Evolutionary conservation across 1,284 basidiomycete genomes (phyloP).

Genomic region (Termitomyces sp.): DNA sequence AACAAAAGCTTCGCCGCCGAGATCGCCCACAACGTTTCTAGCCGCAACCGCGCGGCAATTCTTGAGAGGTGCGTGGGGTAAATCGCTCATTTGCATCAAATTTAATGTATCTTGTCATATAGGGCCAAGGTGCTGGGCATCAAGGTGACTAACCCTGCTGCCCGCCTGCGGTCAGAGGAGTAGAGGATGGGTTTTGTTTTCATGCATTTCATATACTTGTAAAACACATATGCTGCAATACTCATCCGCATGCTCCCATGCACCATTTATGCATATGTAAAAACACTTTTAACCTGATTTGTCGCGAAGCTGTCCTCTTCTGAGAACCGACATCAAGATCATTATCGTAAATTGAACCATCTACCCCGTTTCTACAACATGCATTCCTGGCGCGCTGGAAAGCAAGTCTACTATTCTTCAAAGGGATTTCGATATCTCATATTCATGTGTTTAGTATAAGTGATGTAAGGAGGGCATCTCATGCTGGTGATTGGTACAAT

Average conservation of each 20-base stretch:
- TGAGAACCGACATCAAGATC: slow-evolving; percentile 1
- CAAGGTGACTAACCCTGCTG: slow-evolving; percentile 94
- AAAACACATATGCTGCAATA: slow-evolving; percentile 34
- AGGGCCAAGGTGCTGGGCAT: slow-evolving; percentile 87
- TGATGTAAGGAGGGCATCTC: slow-evolving; percentile 49
- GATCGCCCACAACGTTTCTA: slow-evolving; percentile 96
- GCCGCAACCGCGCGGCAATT: slow-evolving; percentile 92
- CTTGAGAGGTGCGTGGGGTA: slow-evolving; percentile 68
- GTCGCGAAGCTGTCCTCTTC: slow-evolving; percentile 4
- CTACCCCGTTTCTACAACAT: background rate
- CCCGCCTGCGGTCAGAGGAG: slow-evolving; percentile 97
- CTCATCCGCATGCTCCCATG: slow-evolving; percentile 29
- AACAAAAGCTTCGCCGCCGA: slow-evolving; percentile 96
- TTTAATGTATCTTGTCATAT: slow-evolving; percentile 12
- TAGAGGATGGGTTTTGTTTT: slow-evolving; percentile 41
- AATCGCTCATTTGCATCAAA: background rate
- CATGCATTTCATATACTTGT: slow-evolving; percentile 33
- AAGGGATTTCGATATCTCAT: background rate
- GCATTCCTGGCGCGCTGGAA: slow-evolving; percentile 15
- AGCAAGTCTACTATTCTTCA: slow-evolving; percentile 13
- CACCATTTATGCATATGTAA: slow-evolving; percentile 11
- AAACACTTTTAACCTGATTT: too few species aligned
- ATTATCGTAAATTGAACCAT: background rate
- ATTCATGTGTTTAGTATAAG: slow-evolving; percentile 3
- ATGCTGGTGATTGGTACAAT: slow-evolving; percentile 92